Conservation (phyloP, 2,329 filamentous ascomycete species). For the Talaromyces sp. region DNA sequence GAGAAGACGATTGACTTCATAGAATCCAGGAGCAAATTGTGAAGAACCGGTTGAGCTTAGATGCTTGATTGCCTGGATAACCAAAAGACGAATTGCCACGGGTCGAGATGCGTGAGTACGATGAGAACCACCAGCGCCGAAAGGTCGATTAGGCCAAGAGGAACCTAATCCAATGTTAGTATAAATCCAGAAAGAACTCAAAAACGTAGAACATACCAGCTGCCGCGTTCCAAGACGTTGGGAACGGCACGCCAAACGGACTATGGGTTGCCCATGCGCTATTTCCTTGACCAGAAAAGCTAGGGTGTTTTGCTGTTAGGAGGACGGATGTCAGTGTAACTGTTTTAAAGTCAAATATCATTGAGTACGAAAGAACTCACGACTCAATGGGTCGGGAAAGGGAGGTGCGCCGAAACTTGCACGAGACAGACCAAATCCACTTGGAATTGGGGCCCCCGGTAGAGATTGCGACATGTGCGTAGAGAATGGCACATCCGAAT, state of each 20-base stretch:
- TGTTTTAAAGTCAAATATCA: background rate
- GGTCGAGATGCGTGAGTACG: slow-evolving; percentile 61
- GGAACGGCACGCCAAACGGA: slow-evolving; percentile 41
- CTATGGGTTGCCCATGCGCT: slow-evolving; percentile 35
- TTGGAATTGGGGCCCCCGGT: slow-evolving; percentile 54
- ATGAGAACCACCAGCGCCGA: slow-evolving; percentile 47
- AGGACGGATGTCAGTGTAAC: slow-evolving; percentile 20
- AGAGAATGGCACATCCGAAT: slow-evolving; percentile 67
- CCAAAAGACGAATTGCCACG: slow-evolving; percentile 66
- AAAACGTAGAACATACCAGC: slow-evolving; percentile 30
- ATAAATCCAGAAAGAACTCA: background rate
- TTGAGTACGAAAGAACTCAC: slow-evolving; percentile 30
- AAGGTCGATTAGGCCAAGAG: slow-evolving; percentile 49
- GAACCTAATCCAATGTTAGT: slow-evolving; percentile 33
- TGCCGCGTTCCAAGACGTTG: slow-evolving; percentile 36
- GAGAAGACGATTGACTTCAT: slow-evolving; percentile 63
- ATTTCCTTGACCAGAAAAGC: slow-evolving; percentile 31
- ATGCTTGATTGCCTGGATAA: slow-evolving; percentile 74
- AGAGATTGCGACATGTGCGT: slow-evolving; percentile 42
- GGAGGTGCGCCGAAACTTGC: slow-evolving; percentile 42
- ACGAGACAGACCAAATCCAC: slow-evolving; percentile 42
- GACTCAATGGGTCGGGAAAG: slow-evolving; percentile 43
- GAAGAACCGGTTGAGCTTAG: slow-evolving; percentile 44
- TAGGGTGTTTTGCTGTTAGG: slow-evolving; percentile 32
- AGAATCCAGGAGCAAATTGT: slow-evolving; percentile 59